Conservation (phyloP, 2,329 filamentous ascomycete species). For the Microsporum canis region DNA sequence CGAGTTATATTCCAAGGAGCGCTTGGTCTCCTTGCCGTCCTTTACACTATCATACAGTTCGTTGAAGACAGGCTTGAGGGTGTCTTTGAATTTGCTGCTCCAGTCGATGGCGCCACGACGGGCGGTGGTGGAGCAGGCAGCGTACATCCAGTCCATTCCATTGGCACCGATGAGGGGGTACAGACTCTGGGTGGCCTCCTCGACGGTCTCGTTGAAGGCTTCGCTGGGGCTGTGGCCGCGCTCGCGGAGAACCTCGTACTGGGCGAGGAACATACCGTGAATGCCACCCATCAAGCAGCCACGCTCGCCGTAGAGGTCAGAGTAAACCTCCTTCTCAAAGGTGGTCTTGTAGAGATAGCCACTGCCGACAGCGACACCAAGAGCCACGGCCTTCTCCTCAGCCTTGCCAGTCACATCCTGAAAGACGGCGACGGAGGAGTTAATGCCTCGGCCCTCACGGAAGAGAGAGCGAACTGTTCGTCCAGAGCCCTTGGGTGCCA, state of each 20-base stretch:
- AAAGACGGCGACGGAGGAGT: conserved; percentile 96
- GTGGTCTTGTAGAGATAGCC: conserved; percentile 99
- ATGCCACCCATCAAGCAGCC: conserved; percentile 99
- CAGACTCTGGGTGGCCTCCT: conserved; percentile 96
- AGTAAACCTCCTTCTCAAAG: conserved; percentile 99
- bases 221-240: conserved; percentile 93
- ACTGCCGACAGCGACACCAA: conserved; percentile 92
- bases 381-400: conserved; percentile 92
- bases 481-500: conserved; percentile 97
- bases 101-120: conserved; percentile 98
- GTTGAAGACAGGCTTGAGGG: conserved; percentile 98
- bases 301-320: conserved; percentile 98
- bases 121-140: conserved; percentile 96
- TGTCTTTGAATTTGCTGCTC: conserved; percentile 94
- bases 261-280: conserved; percentile 99
- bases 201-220: conserved; percentile 99
- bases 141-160: conserved; percentile 99
- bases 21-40: conserved; percentile 86
- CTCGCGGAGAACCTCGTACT: conserved; percentile 99
- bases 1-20: conserved; percentile 93
- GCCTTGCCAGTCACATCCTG: conserved; percentile 97
- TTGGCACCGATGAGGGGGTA: conserved; percentile 96
- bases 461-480: conserved; percentile 97
- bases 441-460: conserved; percentile 98
- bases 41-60: conserved; percentile 87